Conservation (phyloP, 352 stramenopile genomes). For the Phytophthora kernoviae region DNA sequence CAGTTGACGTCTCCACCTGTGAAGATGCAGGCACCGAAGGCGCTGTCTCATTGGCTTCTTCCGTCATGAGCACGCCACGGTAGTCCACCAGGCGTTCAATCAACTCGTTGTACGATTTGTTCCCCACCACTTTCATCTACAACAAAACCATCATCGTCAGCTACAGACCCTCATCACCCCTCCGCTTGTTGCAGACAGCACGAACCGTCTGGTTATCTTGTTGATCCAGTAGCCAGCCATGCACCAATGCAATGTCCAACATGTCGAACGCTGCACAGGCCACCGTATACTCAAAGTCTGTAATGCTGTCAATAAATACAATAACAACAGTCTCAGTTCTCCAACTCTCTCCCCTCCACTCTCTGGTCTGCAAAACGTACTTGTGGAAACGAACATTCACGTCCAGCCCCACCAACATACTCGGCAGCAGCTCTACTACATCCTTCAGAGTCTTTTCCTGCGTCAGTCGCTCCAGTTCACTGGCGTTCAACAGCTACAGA, state of each 20-base stretch:
- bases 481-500: constrained; percentile 43
- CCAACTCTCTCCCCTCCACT: background rate
- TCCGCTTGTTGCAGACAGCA: background rate
- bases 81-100: constrained; percentile 95
- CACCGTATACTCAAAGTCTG: constrained; percentile 96
- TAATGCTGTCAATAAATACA: constrained; percentile 49
- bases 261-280: constrained; percentile 96
- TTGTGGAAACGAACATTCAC: constrained; percentile 98
- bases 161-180: background rate
- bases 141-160: constrained; percentile 5
- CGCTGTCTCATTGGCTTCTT: constrained; percentile 32
- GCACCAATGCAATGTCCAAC: constrained; percentile 94
- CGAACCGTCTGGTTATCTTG: constrained; percentile 85
- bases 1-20: constrained; percentile 9
- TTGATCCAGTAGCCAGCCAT: constrained; percentile 97
- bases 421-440: constrained; percentile 91
- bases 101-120: constrained; percentile 98
- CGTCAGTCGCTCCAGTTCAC: constrained; percentile 66
- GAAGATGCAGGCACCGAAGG: background rate
- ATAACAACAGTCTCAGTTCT: background rate
- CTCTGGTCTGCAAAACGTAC: constrained; percentile 29
- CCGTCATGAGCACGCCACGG: constrained; percentile 71
- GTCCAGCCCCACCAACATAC: constrained; percentile 95
- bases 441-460: constrained; percentile 90
- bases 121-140: constrained; percentile 76